phyloP scores from a whole-genome alignment of 345 rosid genomes.

The Brassica carinata region DNA sequence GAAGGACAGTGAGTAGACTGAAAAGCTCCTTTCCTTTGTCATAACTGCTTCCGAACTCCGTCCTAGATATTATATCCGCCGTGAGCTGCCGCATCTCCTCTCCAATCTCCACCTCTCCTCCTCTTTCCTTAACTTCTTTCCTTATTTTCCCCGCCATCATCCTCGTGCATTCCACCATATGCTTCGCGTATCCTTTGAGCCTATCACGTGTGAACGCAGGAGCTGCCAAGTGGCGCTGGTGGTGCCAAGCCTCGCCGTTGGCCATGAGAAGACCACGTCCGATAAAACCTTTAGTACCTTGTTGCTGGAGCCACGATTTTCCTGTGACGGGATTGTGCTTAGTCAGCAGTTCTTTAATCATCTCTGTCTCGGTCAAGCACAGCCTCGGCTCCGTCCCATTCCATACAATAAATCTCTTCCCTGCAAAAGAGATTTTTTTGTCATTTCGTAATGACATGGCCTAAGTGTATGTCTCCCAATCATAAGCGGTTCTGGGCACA shows the following conservation, averaged over 20 bases:
- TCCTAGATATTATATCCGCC: constrained; percentile 85
- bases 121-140: constrained; percentile 50
- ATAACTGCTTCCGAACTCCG: constrained; percentile 73
- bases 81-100: constrained; percentile 73
- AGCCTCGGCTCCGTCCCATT: constrained; percentile 88
- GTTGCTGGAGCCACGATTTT: constrained; percentile 89
- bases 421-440: constrained; percentile 41
- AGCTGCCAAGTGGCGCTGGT: constrained; percentile 56
- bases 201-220: constrained; percentile 66
- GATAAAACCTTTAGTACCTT: constrained; percentile 83
- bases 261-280: constrained; percentile 86
- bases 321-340: constrained; percentile 77
- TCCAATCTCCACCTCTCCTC: constrained; percentile 93
- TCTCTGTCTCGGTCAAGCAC: constrained; percentile 71
- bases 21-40: constrained; percentile 87
- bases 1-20: constrained; percentile 60
- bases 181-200: constrained; percentile 74
- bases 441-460: neutral
- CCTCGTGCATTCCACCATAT: constrained; percentile 87
- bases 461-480: neutral
- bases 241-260: constrained; percentile 67
- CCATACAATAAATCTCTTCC: constrained; percentile 87
- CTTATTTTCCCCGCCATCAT: constrained; percentile 57
- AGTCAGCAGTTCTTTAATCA: constrained; percentile 72
- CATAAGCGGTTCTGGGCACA: neutral